Evolutionary conservation across 2,329 filamentous ascomycete genomes (phyloP), one percentile per base, ranked within the genome.

Genomic region (Talaromyces marneffei): DNA sequence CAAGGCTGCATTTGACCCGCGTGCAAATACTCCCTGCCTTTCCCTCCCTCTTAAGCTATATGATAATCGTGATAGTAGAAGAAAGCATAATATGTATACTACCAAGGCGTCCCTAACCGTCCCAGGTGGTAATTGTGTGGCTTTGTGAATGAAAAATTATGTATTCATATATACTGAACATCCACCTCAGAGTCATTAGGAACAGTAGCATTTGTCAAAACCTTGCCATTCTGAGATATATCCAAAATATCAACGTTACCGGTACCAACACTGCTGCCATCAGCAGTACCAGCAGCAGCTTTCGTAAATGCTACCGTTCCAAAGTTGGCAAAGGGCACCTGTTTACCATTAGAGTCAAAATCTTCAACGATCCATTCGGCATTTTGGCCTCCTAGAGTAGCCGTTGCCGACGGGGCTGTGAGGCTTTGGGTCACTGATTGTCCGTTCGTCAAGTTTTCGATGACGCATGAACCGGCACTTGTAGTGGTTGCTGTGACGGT

Each of bases 351-450:
- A 2, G 69, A 65, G 62, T 77, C 71, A 64, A 81, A 83, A 61
- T 83, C 82, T 73, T 86, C 84, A 14, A 86, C 83, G 65, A 87
- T 86, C 83, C 84, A 87, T 68, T 87, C 84, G 10, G 83, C 84
- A 63, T 85, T 85, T 66, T 80, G 79, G 67, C 83, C 77, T 67
- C 79, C 82, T 14, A 86, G 77, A 4, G 71, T 74, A n/a, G 69
- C 50, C 23, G 23, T 46, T 18, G 62, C 66, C 5, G 71, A 68
- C 55, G 82, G 74, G 57, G 73, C 75, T 42, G 67, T 74, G 70
- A 86, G 80, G 3, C 74, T 78, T 72, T 87, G 80, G 16, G 77
- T 78, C 29, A 82, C 83, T 4, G 68, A 77, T 68, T 82, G 69
- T 48, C 83, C 83, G 2, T 78, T 85, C 9, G 75, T 78, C 64